These are phyloP conservation scores for Naganishia albida DNA, from an alignment of 1,284 basidiomycete species.

Conservation along the genomic window DNA sequence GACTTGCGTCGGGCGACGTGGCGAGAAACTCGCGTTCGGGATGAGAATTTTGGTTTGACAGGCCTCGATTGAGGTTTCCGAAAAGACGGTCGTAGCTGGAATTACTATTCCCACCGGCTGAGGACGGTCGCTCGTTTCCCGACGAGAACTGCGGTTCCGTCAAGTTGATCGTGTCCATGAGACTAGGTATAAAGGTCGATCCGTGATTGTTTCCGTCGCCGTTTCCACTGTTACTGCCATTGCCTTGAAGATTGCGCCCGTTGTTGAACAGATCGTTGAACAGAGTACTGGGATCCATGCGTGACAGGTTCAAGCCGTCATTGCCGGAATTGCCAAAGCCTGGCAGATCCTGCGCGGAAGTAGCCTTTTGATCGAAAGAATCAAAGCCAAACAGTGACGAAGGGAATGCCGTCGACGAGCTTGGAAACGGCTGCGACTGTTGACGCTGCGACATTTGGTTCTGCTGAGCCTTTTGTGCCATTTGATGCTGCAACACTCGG, in stretches of 20 bases:
- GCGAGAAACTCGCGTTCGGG: background rate
- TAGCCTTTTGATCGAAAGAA: constrained; percentile 6
- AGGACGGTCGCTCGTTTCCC: constrained; percentile 9
- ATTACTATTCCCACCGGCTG: constrained; percentile 5
- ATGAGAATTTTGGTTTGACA: background rate
- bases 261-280: constrained; percentile 27
- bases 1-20: background rate
- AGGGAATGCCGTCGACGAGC: constrained; percentile 3
- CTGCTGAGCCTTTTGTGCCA: constrained; percentile 25
- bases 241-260: constrained; percentile 12
- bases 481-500: constrained; percentile 22
- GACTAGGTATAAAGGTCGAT: constrained; percentile 13
- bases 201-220: constrained; percentile 1
- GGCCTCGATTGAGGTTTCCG: constrained; percentile 1
- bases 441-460: constrained; percentile 19
- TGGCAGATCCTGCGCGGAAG: background rate
- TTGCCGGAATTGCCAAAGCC: background rate
- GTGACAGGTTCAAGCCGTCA: constrained; percentile 8
- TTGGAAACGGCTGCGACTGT: constrained; percentile 20
- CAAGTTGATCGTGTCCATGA: constrained; percentile 16
- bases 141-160: constrained; percentile 7
- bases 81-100: constrained; percentile 14
- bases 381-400: constrained; percentile 18
- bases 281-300: constrained; percentile 21
- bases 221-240: background rate